phyloP scores from a whole-genome alignment of 1,284 basidiomycete genomes.

The Ganoderma resinaceum region DNA sequence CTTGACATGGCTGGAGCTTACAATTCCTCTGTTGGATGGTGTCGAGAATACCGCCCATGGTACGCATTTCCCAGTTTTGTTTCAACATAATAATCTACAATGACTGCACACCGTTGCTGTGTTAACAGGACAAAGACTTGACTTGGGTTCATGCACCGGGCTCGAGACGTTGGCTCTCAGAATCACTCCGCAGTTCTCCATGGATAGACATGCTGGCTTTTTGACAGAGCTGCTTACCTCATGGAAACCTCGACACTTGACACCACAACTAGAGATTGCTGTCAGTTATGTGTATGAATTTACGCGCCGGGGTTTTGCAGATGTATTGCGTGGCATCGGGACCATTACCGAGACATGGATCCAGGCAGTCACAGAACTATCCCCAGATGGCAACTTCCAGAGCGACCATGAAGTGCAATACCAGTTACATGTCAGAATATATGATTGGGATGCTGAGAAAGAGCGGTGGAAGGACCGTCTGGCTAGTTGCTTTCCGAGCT shows the following conservation, averaged over 20 bases:
- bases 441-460: neutral
- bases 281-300: fast-evolving
- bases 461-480: neutral
- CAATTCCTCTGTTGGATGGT: neutral
- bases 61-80: neutral
- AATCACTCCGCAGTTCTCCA: neutral
- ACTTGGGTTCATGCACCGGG: neutral
- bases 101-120: neutral
- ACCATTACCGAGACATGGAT: neutral
- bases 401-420: neutral
- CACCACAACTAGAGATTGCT: neutral
- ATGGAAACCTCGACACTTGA: neutral
- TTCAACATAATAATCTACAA: neutral
- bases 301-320: neutral
- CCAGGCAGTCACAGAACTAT: too few relatives aligned
- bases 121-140: neutral
- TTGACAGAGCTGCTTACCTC: neutral
- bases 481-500: neutral
- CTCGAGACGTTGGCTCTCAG: neutral
- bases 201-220: neutral
- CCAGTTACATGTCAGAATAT: neutral
- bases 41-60: neutral
- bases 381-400: neutral
- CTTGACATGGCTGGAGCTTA: neutral
- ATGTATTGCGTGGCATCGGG: neutral